These are phyloP conservation scores for Rhodotorula sp. DNA, from an alignment of 1,284 basidiomycete species.

Conservation along the genomic window DNA sequence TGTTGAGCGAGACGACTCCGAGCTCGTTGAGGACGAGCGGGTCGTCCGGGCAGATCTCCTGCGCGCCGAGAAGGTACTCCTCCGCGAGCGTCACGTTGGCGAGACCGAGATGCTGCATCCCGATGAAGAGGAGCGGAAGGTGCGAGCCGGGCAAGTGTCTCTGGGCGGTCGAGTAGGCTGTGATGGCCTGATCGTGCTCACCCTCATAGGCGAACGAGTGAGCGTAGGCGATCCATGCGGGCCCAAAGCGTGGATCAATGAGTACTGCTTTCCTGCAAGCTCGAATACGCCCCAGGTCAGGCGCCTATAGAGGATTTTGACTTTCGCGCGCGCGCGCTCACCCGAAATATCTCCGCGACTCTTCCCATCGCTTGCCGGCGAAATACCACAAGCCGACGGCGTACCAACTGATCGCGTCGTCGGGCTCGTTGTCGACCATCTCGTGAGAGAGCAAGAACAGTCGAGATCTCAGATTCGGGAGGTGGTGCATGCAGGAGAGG, in stretches of 20 bases:
- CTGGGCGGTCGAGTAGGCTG: conserved; percentile 93
- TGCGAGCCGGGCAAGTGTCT: conserved; percentile 95
- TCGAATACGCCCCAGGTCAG: neutral
- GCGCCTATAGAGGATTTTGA: no score
- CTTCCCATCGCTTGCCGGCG: conserved; percentile 75
- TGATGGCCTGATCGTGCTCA: conserved; percentile 97
- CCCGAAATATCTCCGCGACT: conserved; percentile 90
- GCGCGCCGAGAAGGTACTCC: conserved; percentile 79
- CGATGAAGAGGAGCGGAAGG: conserved; percentile 89
- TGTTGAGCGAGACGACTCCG: conserved; percentile 87
- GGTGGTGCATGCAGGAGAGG: conserved; percentile 95
- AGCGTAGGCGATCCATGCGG: conserved; percentile 96
- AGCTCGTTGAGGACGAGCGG: conserved; percentile 88
- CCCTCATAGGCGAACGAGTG: conserved; percentile 96
- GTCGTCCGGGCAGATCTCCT: conserved; percentile 76
- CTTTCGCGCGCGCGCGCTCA: conserved; percentile 47
- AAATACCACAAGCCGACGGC: conserved; percentile 98
- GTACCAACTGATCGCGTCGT: conserved; percentile 92
- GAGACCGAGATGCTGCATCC: conserved; percentile 94
- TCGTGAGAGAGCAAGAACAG: conserved; percentile 95
- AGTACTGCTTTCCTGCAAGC: conserved; percentile 78
- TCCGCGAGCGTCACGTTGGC: conserved; percentile 78
- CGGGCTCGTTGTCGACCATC: conserved; percentile 88
- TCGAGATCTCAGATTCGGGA: conserved; percentile 82
- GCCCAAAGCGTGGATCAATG: conserved; percentile 94